Base-by-base conservation (phyloP, 345 rosid genomes). In the Mangifera indica region DNA sequence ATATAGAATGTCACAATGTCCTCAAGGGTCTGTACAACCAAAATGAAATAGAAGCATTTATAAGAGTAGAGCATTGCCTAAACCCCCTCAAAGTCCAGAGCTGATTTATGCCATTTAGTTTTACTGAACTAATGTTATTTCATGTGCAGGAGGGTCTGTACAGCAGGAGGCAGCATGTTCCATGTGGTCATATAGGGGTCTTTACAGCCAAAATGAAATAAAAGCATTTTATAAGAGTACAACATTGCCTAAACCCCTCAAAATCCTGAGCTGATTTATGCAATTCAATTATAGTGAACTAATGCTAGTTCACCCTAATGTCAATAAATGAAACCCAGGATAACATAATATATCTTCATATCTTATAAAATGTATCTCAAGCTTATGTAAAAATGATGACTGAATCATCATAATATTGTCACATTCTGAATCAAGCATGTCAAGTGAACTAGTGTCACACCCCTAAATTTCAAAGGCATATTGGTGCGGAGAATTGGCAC, bases 161-260 rank as follows among this genome's bases (percentile, higher is more conserved):
- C 32, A 29, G 92, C 85, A 17, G 72, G 10, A 1, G 87, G 83
- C 67, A 92, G 83, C 82, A 74, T 77, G 24, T 74, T 78, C 72
- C 84, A 88, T 60, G 88, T 77, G 72, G 81, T 88, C 74, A 61
- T 83, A 63, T 79, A 89, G 81, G 92, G 34, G 91, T 92, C 96
- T 92, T 86, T 75, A 76, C 9, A 63, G 61, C 14, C 26, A 76
- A 44, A 56, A 74, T 49, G 60, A 44, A 44, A 40, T 18, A 52
- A 63, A 57, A 34, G 10, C 54, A 60, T 1, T 48, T 2, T 13
- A 32, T 59, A 17, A 40, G 61, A 68, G 62, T 51, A 54, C 26
- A 54, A 59, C 26, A 9, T 56, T 15, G 22, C 4, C 11, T 56
- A 24, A 37, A 37, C 40, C 40, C 32, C 40, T 37, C 40, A 37